Base-by-base conservation (phyloP, 148 eudicot species). In the Arbutus unedo region DNA sequence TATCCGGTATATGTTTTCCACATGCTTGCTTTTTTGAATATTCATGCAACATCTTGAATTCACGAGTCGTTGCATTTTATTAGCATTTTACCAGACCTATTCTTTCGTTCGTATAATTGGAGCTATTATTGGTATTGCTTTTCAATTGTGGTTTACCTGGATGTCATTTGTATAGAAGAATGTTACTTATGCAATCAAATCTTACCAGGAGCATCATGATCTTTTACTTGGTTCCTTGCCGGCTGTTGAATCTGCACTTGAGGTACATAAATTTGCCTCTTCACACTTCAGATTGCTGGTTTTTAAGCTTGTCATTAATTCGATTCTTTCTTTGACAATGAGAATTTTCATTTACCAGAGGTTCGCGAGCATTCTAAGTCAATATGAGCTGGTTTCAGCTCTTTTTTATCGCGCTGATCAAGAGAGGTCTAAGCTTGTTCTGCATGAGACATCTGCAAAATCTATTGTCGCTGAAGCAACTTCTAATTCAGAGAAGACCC, bases 121-220 rank as follows among this genome's bases (percentile, higher is more conserved):
- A 13, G 16, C 55, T 81, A 59, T 44, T 54, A 70, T 81, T 70
- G 23, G 71, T 44, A 25, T 75, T 25, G 8, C 47, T 77, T 57
- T 38, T 23, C 77, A 56, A 43, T 49, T 71, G 2, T 73, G 44
- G 47, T 59, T 55, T 47, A 18, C 25, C 75, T n/a, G 76, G 76
- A 70, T 15, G 50, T 70, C 44, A 54, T 51, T 13, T 66, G 45
- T 16, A 21, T 47, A 48, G 31, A 54, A 13, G 21, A 53, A 76
- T 74, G 66, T 43, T 16, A 74, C 38, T 60, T 68, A 81, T 84
- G 31, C 79, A 81, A 51, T 85, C 23, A 21, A 72, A 62, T 64
- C 31, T 84, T 68, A 70, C 25, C 92, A 96, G 99, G 98, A 96
- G 84, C 98, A 94, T 90, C 98, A 96, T 87, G 97, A 96, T 88